Conservation (phyloP, 129 eudicot species). For the Ambrosia artemisiifolia region DNA sequence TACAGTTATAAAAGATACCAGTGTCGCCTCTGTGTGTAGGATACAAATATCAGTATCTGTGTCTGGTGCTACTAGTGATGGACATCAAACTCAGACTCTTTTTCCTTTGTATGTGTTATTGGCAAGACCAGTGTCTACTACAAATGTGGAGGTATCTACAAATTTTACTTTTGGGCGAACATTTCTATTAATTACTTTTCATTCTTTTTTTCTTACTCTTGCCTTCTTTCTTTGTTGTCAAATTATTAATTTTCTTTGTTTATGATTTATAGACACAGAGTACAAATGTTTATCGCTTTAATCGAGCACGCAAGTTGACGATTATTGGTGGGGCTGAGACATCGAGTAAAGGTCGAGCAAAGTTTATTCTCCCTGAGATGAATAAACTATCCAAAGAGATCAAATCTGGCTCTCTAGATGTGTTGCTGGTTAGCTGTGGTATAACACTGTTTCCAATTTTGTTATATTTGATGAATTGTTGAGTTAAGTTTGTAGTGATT, state of each 20-base stretch:
- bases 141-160: conserved; percentile 55
- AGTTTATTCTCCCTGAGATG: conserved; percentile 82
- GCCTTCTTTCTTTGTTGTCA: conserved; percentile 16
- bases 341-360: conserved; percentile 42
- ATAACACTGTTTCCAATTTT: conserved; percentile 22
- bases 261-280: conserved; percentile 41
- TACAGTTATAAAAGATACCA: conserved; percentile 15
- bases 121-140: conserved; percentile 65
- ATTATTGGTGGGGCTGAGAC: conserved; percentile 43
- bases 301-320: conserved; percentile 55
- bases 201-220: conserved; percentile 16
- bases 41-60: conserved; percentile 73
- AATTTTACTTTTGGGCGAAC: conserved; percentile 8
- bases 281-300: conserved; percentile 73
- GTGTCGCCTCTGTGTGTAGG: conserved; percentile 41
- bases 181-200: conserved; percentile 14
- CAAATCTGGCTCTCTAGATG: conserved; percentile 57
- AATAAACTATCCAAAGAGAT: conserved; percentile 62
- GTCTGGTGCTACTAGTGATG: conserved; percentile 53
- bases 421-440: conserved; percentile 89
- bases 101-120: conserved; percentile 77
- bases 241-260: neutral
- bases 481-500: neutral
- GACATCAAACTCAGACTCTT: conserved; percentile 45
- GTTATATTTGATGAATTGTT: conserved; percentile 13